Evolutionary conservation across 2,329 filamentous ascomycete species (phyloP).

Genomic region (Xylaria sp.): DNA sequence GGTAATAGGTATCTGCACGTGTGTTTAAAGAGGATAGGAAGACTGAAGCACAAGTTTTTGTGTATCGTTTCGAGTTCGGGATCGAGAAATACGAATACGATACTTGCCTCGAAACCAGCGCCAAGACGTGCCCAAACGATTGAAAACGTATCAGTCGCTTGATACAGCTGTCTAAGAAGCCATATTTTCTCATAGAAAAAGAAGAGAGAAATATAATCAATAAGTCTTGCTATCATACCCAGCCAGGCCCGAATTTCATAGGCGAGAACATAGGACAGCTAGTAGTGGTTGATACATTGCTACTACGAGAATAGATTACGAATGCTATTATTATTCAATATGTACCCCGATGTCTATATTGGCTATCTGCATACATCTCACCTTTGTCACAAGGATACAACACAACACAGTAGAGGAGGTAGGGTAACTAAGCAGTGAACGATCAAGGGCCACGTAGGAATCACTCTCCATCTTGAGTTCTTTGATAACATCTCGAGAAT

Average conservation of each 20-base stretch:
- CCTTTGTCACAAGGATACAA: no score
- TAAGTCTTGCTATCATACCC: neutral
- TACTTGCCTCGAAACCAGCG: neutral
- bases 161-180: neutral
- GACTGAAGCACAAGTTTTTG: neutral
- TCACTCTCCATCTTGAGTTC: no score
- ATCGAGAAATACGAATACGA: slow-evolving; percentile 16
- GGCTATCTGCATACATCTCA: no score
- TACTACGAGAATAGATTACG: no score
- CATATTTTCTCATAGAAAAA: neutral
- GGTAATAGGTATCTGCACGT: neutral
- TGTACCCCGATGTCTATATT: no score
- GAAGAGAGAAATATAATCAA: neutral
- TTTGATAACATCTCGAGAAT: no score
- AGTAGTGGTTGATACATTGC: no score
- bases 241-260: neutral
- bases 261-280: neutral
- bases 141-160: neutral
- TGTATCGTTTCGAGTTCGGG: neutral
- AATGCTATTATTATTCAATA: no score
- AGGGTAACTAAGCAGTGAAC: no score
- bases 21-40: neutral
- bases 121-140: neutral
- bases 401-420: no score
- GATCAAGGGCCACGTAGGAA: no score